phyloP scores from a whole-genome alignment of 2,329 filamentous ascomycete genomes.

The Bipolaris zeicola region DNA sequence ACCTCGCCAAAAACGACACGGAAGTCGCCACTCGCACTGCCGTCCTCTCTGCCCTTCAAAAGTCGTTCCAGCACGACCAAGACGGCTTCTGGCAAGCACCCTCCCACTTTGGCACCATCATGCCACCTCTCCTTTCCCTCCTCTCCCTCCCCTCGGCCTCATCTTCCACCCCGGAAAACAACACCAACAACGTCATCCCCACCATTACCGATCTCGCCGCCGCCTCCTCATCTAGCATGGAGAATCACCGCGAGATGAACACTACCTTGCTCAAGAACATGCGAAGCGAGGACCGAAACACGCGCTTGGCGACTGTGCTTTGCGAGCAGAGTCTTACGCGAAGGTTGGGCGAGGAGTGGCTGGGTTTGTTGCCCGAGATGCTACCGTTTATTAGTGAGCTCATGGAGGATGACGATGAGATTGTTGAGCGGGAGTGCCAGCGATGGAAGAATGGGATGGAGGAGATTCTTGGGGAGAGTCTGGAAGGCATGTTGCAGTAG shows the following conservation, averaged over 20 bases:
- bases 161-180: conserved; percentile 18
- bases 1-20: conserved; percentile 48
- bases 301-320: conserved; percentile 81
- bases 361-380: conserved; percentile 91
- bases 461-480: conserved; percentile 82
- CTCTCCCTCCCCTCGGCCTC: conserved; percentile 37
- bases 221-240: conserved; percentile 75
- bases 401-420: conserved; percentile 95
- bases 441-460: conserved; percentile 92
- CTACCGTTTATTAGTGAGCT: conserved; percentile 93
- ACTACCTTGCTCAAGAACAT: conserved; percentile 76
- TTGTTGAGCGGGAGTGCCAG: conserved; percentile 86
- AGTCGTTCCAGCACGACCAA: conserved; percentile 85
- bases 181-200: conserved; percentile 66
- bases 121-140: conserved; percentile 71
- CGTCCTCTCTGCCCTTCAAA: conserved; percentile 72
- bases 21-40: conserved; percentile 68
- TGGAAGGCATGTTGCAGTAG: conserved; percentile 89
- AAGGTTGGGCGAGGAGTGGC: conserved; percentile 88
- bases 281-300: conserved; percentile 70
- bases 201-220: conserved; percentile 82
- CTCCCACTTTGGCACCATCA: conserved; percentile 78
- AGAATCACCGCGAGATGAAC: conserved; percentile 92
- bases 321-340: conserved; percentile 81
- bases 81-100: conserved; percentile 97